Base-by-base conservation (phyloP, 345 rosid species). In the Hibiscus trionum region DNA sequence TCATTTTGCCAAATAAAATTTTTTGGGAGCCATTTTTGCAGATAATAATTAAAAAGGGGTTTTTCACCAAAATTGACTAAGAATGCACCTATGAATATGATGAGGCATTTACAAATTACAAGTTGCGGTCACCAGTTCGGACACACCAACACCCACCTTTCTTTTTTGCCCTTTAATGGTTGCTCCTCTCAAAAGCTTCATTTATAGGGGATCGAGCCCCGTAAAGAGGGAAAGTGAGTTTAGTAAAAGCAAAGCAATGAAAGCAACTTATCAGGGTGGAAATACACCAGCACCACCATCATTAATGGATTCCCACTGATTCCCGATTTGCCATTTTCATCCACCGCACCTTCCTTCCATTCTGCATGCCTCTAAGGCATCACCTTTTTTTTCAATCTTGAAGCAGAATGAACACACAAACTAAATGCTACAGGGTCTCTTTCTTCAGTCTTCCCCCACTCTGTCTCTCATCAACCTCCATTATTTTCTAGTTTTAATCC, bases 181-280 rank as follows among this genome's bases (percentile, higher is more conserved):
- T 39, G 2, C 10, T 7, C 44, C 10, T 39, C 44, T 39, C 44
- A 8, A 39, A 39, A 39, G 44, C 44, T 39, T 44, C 27, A 64
- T 72, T 76, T 78, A 74, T 84, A 15, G 87, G 77, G 35, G 39
- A 17, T 71, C 66, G 85, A 59, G 85, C 85, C 11, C 82, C 16
- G 26, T 2, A 49, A 73, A 73, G 19, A 74, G 7, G 56, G 37
- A 47, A n/a, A 66, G 69, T 50, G 62, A 66, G 53, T 46, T 2
- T 58, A 11, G 31, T 27, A 27, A 27, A 68, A 46, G 64, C 16
- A 72, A 50, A 50, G 17, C 56, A 16, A 50, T 5, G 56, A 81
- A 79, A 84, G 37, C 83, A 78, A 80, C 80, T 1, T 9, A 26
- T 73, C 74, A 71, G 6, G 19, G 56, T 50, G 15, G 56, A 68